Conservation (phyloP, 257 asterid species). For the Forsythia viridissima region DNA sequence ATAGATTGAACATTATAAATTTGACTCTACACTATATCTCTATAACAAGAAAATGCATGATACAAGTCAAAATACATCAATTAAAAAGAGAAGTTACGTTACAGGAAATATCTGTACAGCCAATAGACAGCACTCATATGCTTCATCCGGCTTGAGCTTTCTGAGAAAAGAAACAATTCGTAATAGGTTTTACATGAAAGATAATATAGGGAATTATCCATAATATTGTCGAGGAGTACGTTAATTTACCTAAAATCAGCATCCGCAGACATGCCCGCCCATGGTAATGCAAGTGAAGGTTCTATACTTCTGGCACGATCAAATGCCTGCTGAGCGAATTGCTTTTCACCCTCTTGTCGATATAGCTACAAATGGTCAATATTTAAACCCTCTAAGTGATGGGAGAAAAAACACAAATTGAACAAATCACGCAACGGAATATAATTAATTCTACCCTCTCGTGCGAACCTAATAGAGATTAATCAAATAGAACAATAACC, state of each 20-base stretch:
- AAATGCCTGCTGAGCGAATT: constrained; percentile 89
- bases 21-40: constrained; percentile 3
- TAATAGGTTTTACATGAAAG: constrained; percentile 17
- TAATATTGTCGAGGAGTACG: constrained; percentile 16
- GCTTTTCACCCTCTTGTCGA: constrained; percentile 65
- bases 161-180: constrained; percentile 43
- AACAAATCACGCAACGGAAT: no score
- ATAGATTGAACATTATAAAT: background rate
- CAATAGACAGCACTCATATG: constrained; percentile 91
- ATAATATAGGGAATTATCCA: constrained; percentile 6
- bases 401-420: no score
- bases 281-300: constrained; percentile 92
- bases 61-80: background rate
- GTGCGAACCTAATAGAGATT: no score
- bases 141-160: constrained; percentile 76
- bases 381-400: constrained; percentile 21
- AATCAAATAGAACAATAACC: no score
- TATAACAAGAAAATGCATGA: background rate
- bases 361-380: constrained; percentile 60
- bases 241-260: constrained; percentile 63
- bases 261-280: constrained; percentile 99
- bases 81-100: constrained; percentile 27
- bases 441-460: no score
- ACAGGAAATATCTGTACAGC: constrained; percentile 86
- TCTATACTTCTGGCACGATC: constrained; percentile 98